Conservation (phyloP, 495 filamentous ascomycete genomes). For the Letharia lupina region DNA sequence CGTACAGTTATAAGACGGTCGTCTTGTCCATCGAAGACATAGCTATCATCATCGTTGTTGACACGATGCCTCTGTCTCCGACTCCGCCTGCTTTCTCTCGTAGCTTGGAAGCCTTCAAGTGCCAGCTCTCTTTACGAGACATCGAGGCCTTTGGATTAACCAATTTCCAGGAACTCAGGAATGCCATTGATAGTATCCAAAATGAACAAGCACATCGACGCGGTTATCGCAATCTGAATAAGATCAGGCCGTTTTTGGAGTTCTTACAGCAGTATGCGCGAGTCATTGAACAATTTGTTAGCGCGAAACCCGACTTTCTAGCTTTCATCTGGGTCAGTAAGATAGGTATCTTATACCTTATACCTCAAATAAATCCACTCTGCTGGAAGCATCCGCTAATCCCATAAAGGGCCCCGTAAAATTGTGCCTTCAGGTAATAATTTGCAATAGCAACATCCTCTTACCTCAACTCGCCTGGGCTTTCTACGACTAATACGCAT, state of each 20-base stretch:
- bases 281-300: conserved; percentile 32
- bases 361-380: not conserved
- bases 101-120: conserved; percentile 28
- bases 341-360: no score
- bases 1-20: not conserved
- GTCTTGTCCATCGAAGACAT: not conserved
- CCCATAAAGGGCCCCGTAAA: conserved; percentile 18
- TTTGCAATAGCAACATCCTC: not conserved
- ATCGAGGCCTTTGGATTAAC: conserved; percentile 26
- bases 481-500: not conserved
- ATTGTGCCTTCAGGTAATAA: conserved; percentile 22
- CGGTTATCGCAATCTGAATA: conserved; percentile 28
- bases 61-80: not conserved
- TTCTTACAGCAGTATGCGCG: conserved; percentile 27
- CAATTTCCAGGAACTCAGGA: conserved; percentile 26
- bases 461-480: not conserved
- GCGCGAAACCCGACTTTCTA: conserved; percentile 27
- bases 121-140: conserved; percentile 24
- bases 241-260: conserved; percentile 29
- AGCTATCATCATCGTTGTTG: not conserved
- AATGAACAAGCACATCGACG: conserved; percentile 29
- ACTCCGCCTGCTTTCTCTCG: conserved; percentile 6
- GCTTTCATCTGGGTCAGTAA: conserved; percentile 27
- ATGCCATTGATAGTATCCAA: conserved; percentile 31
- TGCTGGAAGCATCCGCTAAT: not conserved